Evolutionary conservation across 352 stramenopile species (phyloP), one percentile per base, ranked within the genome.

Genomic region (Globisporangium yorkense): DNA sequence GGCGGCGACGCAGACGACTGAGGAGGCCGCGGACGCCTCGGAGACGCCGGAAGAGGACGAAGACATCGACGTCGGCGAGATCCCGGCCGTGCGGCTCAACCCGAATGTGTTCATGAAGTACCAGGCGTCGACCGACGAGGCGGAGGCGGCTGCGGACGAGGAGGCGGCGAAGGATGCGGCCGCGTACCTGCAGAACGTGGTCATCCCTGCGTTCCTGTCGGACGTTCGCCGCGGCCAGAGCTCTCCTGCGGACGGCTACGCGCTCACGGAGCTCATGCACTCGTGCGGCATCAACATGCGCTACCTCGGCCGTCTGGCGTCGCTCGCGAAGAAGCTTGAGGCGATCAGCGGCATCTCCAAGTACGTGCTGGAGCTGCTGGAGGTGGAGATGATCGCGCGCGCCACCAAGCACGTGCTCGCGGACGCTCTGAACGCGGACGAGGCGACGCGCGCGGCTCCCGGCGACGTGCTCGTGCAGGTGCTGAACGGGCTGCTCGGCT

Each of bases 331-430:
- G 65, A 85, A 92, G 37, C 79, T 98, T 44, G 95, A 99, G 70
- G 55, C 67, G 4, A 77, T 94, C 55, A 72, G 81, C 40, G 79
- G 73, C 24, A 87, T 98, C 69, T 95, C 94, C 27, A 87, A 96
- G 68, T 97, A 92, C 65, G 92, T 97, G 65, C 69, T 98, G 33
- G 94, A 98, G 67, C 65, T 98, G 7, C 71, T 98, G 3, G 96
- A 99, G 62, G 91, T 95, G 15, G 96, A 99, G 71, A 99, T 99
- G 84, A 88, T 98, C 45, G 84, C 95, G 21, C 91, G 96, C 62
- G 89, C 78, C 31, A 62, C 84, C 33, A 98, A 98, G 74, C 85
- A 95, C 67, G 65, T 92, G 37, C 59, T 96, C 24, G 77, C 80
- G 27, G 75, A 88, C 54, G 63, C 93, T 4, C 65, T 93, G 31